Base-by-base conservation (phyloP, 768 basidiomycete genomes). In the Rossbeevera mucosa region DNA sequence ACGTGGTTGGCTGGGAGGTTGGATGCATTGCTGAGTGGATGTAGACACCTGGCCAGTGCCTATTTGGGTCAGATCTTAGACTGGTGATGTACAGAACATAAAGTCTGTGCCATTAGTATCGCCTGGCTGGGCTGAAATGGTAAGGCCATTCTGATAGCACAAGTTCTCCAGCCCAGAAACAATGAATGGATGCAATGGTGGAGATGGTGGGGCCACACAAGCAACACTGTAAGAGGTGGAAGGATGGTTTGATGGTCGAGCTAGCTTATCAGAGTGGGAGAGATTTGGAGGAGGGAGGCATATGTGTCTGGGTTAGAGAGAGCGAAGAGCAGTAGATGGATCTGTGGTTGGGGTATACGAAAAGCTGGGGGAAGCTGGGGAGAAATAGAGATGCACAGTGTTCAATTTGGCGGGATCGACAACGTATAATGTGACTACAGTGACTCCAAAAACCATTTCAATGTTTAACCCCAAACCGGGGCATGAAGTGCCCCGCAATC, bases 371-470 rank as follows among this genome's bases (percentile, higher is more conserved):
- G 71, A 61, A 4, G 78, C 72, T 3, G 86, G 2, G n/a, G 79
- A 79, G 65, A 96, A 92, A 74, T 91, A 97, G 1, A 95, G 74
- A 45, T 94, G 83, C 2, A 88, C 80, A 11, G 90, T 93, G 48
- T 86, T 93, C 25, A 78, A 86, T 64, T 91, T 88, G 12, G 75
- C 68, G 9, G 76, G 76, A 38, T 81, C 76, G 31, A 94, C 70
- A 21, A 85, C 77, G 64, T 93, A 87, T 42, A 95, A 67, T 22
- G n/a, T n/a, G n/a, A n/a, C n/a, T n/a, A n/a, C n/a, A n/a, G n/a
- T n/a, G n/a, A n/a, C n/a, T n/a, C n/a, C n/a, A n/a, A n/a, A n/a
- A n/a, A n/a, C n/a, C n/a, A n/a, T n/a, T n/a, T n/a, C n/a, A n/a
- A n/a, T n/a, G n/a, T n/a, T n/a, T n/a, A n/a, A n/a, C n/a, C n/a